Evolutionary conservation across 2,329 filamentous ascomycete genomes (phyloP), one percentile per base, ranked within the genome.

Genomic region (Scolecobasidium constrictum): DNA sequence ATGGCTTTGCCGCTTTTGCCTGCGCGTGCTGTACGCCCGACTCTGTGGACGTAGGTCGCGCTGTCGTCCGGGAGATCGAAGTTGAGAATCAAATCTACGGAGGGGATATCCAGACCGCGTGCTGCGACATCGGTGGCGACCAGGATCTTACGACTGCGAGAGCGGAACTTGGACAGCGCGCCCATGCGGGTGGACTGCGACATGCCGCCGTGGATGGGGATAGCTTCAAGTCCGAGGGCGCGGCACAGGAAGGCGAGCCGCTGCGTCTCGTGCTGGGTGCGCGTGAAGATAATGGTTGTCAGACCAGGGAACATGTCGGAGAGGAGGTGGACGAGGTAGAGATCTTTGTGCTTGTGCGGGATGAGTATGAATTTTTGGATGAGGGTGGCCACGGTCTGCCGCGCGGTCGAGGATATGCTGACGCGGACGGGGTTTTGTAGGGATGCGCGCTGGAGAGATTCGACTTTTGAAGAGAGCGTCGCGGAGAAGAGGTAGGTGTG

Each of bases 101-200:
- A 82, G 11, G 87, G 87, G 37, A 95, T 94, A 67, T 95, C 88
- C 5, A 95, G 71, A 71, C 88, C 90, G 58, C 88, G 80, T 1
- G 88, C 85, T 1, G 88, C 88, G n/a, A 95, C 86, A 59, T 95
- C 88, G 0, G 88, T 95, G 9, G 87, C 87, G 3, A 95, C 83
- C 3, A 98, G 75, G 31, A 98, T 90, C 50, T 93, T 78, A 34
- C 87, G 73, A n/a, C 74, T 77, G 5, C 81, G 78, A 3, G 82
- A 71, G 43, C 83, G 80, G 71, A 98, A 96, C 59, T 96, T 96
- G 59, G 83, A 85, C 6, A 98, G 69, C 0, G 92, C 85, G 5
- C 86, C 88, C 1, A 96, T 67, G 51, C 92, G 86, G 13, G 85
- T 75, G 2, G 84, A 85, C 60, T 98, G 92, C 1, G 80, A 87